These are phyloP conservation scores for Apiotrichum sp. DNA, from an alignment of 1,284 basidiomycete genomes.

Conservation along the genomic window DNA sequence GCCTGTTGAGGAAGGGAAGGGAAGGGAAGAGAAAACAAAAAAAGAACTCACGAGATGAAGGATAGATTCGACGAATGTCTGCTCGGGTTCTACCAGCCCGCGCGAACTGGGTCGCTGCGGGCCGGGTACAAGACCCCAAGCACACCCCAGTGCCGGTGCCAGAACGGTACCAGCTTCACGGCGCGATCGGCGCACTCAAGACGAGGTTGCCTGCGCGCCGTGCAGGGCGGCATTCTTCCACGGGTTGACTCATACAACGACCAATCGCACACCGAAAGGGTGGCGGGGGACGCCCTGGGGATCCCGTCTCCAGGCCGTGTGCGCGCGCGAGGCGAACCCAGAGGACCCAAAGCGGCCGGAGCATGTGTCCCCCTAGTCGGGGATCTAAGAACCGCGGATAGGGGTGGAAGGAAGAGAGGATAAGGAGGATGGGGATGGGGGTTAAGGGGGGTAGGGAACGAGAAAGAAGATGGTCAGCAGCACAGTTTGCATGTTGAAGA, in stretches of 20 bases:
- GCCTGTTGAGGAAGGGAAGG: conserved; percentile 1
- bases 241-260: conserved; percentile 48
- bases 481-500: background rate
- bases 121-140: conserved; percentile 2
- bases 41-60: conserved; percentile 8
- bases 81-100: conserved; percentile 7
- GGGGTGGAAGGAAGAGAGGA: conserved; percentile 10
- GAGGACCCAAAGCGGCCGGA: conserved; percentile 12
- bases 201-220: conserved; percentile 9
- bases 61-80: conserved; percentile 9
- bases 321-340: background rate
- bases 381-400: conserved; percentile 49
- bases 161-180: conserved; percentile 4
- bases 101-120: background rate
- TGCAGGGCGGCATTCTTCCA: conserved; percentile 33
- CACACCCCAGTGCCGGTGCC: conserved; percentile 7
- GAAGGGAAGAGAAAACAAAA: background rate
- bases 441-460: conserved; percentile 8
- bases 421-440: conserved; percentile 4
- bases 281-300: conserved; percentile 37
- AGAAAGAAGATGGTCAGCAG: conserved; percentile 5
- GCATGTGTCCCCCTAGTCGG: conserved; percentile 37
- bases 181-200: conserved; percentile 8
- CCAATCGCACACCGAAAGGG: conserved; percentile 45
- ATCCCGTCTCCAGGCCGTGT: conserved; percentile 1